Conservation (phyloP, 768 basidiomycete species). For the Amanita exitialis region DNA sequence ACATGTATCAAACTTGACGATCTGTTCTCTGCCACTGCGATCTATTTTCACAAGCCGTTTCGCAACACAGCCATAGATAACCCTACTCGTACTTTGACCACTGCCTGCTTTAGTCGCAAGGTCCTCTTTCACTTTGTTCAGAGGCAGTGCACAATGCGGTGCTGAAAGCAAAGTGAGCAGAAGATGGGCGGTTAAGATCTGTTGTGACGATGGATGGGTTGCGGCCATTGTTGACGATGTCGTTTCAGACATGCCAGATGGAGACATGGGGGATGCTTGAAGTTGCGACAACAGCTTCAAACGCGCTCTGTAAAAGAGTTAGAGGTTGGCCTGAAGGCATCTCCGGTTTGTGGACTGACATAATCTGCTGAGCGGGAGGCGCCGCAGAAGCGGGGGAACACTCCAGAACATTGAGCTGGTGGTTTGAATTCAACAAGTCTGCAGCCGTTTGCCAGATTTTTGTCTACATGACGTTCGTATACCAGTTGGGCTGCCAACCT, state of each 20-base stretch:
- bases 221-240: conserved; percentile 22
- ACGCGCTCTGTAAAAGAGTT: conserved; percentile 30
- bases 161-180: conserved; percentile 48
- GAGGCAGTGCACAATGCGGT: conserved; percentile 42
- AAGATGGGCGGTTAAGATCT: conserved; percentile 61
- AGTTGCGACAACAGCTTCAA: conserved; percentile 45
- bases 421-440: conserved; percentile 52
- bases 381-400: conserved; percentile 15
- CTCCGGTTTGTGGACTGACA: conserved; percentile 30
- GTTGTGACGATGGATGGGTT: conserved; percentile 47
- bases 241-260: conserved; percentile 44
- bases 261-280: conserved; percentile 44
- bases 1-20: conserved; percentile 60
- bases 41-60: conserved; percentile 74
- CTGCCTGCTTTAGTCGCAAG: conserved; percentile 29
- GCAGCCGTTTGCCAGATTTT: conserved; percentile 63
- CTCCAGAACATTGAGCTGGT: conserved; percentile 25
- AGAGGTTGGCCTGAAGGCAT: not conserved
- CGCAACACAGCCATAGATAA: conserved; percentile 72
- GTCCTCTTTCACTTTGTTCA: conserved; percentile 52
- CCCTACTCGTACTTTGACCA: conserved; percentile 43
- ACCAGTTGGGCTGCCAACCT: not conserved
- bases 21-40: conserved; percentile 62
- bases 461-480: conserved; percentile 26
- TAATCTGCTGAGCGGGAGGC: conserved; percentile 47